Evolutionary conservation across 1,284 basidiomycete genomes (phyloP).

Genomic region (Rhizopogon hawkerae): DNA sequence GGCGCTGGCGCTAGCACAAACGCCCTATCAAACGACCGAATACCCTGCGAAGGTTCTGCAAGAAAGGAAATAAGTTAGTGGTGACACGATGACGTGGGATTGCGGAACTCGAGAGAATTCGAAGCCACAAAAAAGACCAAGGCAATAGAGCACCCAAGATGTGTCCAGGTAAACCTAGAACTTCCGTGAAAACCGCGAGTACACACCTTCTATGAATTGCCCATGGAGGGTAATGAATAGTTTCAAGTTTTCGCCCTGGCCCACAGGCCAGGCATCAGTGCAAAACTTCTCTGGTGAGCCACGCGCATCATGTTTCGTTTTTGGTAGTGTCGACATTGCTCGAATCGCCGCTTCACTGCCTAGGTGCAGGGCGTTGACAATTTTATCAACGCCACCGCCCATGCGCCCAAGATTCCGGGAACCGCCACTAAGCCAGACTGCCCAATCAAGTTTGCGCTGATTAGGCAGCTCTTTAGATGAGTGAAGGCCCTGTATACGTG

Average conservation of each 20-base stretch:
- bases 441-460: constrained; percentile 74
- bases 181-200: constrained; percentile 13
- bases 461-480: constrained; percentile 59
- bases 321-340: constrained; percentile 59
- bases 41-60: constrained; percentile 50
- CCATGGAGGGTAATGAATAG: constrained; percentile 86
- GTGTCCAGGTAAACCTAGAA: neutral
- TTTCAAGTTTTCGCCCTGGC: constrained; percentile 49
- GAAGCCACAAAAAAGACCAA: neutral
- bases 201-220: constrained; percentile 81
- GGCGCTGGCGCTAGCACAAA: constrained; percentile 81
- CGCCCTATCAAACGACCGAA: constrained; percentile 89
- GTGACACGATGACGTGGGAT: constrained; percentile 7
- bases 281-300: constrained; percentile 74
- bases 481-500: constrained; percentile 58
- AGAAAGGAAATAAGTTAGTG: constrained; percentile 11
- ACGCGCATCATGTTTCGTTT: constrained; percentile 73
- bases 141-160: neutral
- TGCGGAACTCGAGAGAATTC: neutral
- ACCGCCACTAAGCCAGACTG: constrained; percentile 52
- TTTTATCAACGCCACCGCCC: constrained; percentile 47
- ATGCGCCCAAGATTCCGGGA: constrained; percentile 75
- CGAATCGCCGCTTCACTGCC: constrained; percentile 63
- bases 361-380: constrained; percentile 64
- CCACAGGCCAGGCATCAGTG: constrained; percentile 81